Evolutionary conservation across 306 rosid species (phyloP).

Genomic region (Carpinus viminea): DNA sequence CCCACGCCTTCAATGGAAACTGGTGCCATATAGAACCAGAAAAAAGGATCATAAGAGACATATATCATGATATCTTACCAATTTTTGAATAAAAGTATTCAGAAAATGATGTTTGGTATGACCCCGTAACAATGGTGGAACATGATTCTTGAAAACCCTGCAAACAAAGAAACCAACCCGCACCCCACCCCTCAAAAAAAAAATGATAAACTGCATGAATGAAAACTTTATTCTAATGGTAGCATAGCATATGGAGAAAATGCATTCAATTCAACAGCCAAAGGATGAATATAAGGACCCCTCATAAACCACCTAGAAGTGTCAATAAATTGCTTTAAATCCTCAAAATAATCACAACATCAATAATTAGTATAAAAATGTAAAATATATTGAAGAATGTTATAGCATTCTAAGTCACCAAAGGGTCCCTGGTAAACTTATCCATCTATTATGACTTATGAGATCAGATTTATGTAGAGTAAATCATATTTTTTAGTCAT

Average conservation of each 20-base stretch:
- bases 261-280: not conserved
- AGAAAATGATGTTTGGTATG: conserved; percentile 49
- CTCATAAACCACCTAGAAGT: not conserved
- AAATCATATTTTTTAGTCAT: not conserved
- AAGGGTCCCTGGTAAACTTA: not conserved
- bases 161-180: conserved; percentile 27
- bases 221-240: not conserved
- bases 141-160: conserved; percentile 84
- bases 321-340: not conserved
- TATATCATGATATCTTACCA: conserved; percentile 58
- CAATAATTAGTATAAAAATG: not conserved
- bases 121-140: conserved; percentile 69
- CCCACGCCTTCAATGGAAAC: not conserved
- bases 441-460: not conserved
- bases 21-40: not conserved
- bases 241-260: not conserved
- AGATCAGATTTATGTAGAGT: not conserved
- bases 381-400: not conserved
- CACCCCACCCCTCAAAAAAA: conserved; percentile 7
- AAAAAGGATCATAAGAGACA: not conserved
- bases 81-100: conserved; percentile 37
- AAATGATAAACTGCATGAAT: conserved; percentile 10
- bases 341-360: not conserved
- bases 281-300: not conserved
- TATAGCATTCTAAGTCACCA: not conserved